Evolutionary conservation across 345 rosid species (phyloP), one percentile per base, ranked within the genome.

Genomic region (Citrus glauca): DNA sequence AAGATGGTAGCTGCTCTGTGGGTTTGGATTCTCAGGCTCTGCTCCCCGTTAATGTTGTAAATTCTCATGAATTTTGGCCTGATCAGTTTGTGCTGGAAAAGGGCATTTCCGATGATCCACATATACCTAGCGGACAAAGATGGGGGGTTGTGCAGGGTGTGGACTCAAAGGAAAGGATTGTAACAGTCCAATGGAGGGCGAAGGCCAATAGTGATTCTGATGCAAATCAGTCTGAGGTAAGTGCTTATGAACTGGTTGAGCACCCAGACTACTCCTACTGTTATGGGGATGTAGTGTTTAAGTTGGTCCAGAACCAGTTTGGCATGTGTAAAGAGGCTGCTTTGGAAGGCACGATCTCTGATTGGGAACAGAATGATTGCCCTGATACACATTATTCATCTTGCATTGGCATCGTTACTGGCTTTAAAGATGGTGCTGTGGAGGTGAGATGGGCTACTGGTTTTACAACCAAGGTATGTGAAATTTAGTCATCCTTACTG

Each of bases 1-100:
- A 96, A 85, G 97, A 96, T 78, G 88, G 98, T 64, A 81, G 83
- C 79, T 82, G 82, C 78, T 86, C 87, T 16, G 27, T 78, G 62
- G 91, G 86, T 75, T 69, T 94, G 74, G 93, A 90, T 69, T 86
- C 97, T 14, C 87, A 80, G 75, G 84, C 86, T 75, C 70, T 96
- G 74, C 84, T 90, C 71, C 97, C 97, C 16, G 73, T 92, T 70
- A 87, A 88, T 48, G 78, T 80, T 78, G 80, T 87, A 17, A 91
- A 90, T 81, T 86, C 91, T 33, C 93, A 96, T 72, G 98, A 94
- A 27, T 94, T 96, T 88, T 92, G 91, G 97, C 97, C 99, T 1
- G 89, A 88, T 25, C 99, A 96, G 83, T 92, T 90, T 79, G 95
- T 96, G n/a, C 79, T 88, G 56, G 95, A 91, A 78, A 90, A 86